phyloP scores from a whole-genome alignment of 2,329 filamentous ascomycete genomes.

The Dactylellina drechsleri region DNA sequence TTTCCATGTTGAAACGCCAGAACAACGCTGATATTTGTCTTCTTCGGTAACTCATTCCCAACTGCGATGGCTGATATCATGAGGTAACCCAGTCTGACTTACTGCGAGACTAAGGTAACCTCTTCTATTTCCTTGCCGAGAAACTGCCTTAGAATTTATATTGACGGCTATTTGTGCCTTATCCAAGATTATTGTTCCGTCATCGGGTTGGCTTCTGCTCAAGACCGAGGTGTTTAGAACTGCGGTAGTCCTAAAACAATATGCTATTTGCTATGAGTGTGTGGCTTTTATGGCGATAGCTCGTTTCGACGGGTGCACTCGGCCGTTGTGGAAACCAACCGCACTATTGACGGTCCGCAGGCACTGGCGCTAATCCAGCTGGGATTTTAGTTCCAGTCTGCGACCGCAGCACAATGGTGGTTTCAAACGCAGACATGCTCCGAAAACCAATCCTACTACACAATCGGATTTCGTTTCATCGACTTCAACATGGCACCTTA shows the following conservation, averaged over 20 bases:
- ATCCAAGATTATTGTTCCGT: not conserved
- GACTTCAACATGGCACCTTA: constrained; percentile 6
- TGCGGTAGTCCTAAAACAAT: not conserved
- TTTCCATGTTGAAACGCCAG: too few species aligned
- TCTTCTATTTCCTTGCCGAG: not conserved
- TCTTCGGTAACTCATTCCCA: too few species aligned
- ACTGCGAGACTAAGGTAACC: too few species aligned
- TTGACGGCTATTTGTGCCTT: too few species aligned
- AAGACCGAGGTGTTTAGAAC: not conserved
- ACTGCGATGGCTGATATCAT: too few species aligned
- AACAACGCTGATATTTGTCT: too few species aligned
- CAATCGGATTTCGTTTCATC: constrained; percentile 30
- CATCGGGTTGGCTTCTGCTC: not conserved
- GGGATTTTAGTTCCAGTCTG: constrained; percentile 32
- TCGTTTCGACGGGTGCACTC: not conserved
- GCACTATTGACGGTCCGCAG: constrained; percentile 1
- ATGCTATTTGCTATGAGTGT: not conserved
- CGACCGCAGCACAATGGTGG: constrained; percentile 22
- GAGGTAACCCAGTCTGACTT: too few species aligned
- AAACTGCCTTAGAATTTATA: not conserved
- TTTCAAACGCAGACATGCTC: constrained; percentile 33
- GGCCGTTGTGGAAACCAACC: not conserved
- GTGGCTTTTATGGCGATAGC: constrained; percentile 8
- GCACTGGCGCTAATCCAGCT: constrained; percentile 14
- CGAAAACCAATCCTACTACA: not conserved